These are phyloP conservation scores for Rhizopogon rudus DNA, from an alignment of 768 basidiomycete species.

Conservation along the genomic window DNA sequence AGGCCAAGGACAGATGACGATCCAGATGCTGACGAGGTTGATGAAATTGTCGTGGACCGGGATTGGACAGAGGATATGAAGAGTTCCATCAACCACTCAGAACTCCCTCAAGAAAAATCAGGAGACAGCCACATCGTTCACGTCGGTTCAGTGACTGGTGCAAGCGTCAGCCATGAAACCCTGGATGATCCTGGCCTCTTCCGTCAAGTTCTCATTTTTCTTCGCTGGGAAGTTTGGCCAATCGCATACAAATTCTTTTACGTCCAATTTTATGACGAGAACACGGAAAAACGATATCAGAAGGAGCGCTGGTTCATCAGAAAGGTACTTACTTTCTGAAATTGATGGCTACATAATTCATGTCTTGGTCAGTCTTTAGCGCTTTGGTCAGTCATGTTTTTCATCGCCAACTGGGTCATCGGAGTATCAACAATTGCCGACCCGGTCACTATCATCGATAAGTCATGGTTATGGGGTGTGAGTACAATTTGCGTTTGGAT, in stretches of 20 bases:
- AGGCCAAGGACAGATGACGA: slow-evolving; percentile 28
- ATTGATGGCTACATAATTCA: neutral
- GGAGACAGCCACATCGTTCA: slow-evolving; percentile 35
- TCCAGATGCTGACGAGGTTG: slow-evolving; percentile 38
- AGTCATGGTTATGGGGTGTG: slow-evolving; percentile 56
- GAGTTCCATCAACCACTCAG: slow-evolving; percentile 48
- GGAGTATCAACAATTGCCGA: slow-evolving; percentile 46
- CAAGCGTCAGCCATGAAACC: slow-evolving; percentile 33
- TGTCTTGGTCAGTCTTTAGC: slow-evolving; percentile 39
- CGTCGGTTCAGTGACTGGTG: slow-evolving; percentile 17
- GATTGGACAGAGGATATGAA: slow-evolving; percentile 58
- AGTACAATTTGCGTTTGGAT: slow-evolving; percentile 17
- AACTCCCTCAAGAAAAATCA: slow-evolving; percentile 45
- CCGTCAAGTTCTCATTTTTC: slow-evolving; percentile 31
- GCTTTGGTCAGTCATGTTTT: slow-evolving; percentile 58
- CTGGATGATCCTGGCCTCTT: slow-evolving; percentile 32
- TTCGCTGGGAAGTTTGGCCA: slow-evolving; percentile 60
- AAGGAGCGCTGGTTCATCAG: slow-evolving; percentile 73
- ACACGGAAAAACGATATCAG: slow-evolving; percentile 44
- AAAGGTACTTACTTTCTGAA: slow-evolving; percentile 33
- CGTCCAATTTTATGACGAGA: slow-evolving; percentile 55
- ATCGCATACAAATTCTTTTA: slow-evolving; percentile 52
- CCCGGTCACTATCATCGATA: slow-evolving; percentile 44
- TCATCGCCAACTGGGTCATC: slow-evolving; percentile 66
- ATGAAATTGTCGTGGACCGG: slow-evolving; percentile 75